phyloP scores from a whole-genome alignment of 768 basidiomycete species.

The Suillus discolor region DNA sequence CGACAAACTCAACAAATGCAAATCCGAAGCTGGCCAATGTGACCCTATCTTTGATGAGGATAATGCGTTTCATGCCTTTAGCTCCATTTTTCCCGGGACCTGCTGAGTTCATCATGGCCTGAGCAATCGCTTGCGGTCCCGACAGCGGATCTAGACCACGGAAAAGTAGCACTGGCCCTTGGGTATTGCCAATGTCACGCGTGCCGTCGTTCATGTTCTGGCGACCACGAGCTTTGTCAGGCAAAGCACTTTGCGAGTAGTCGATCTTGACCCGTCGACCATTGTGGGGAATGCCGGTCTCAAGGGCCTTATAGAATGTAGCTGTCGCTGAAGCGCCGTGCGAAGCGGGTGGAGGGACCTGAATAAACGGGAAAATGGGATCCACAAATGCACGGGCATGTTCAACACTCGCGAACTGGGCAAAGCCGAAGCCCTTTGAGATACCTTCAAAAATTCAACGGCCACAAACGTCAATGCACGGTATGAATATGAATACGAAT shows the following conservation, averaged over 20 bases:
- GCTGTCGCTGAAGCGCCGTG: constrained; percentile 79
- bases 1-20: constrained; percentile 90
- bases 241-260: constrained; percentile 85
- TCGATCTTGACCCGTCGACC: constrained; percentile 94
- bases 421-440: constrained; percentile 97
- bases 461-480: constrained; percentile 74
- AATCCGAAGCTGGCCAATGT: constrained; percentile 92
- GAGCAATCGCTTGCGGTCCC: constrained; percentile 83
- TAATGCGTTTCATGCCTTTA: constrained; percentile 84
- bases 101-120: constrained; percentile 80
- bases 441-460: constrained; percentile 78
- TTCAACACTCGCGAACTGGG: constrained; percentile 84
- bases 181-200: constrained; percentile 89
- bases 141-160: constrained; percentile 89
- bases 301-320: constrained; percentile 73
- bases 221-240: constrained; percentile 61
- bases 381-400: constrained; percentile 92
- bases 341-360: constrained; percentile 89
- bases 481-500: constrained; percentile 70
- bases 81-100: constrained; percentile 79
- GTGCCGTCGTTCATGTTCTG: constrained; percentile 90
- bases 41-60: constrained; percentile 87
- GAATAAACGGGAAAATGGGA: constrained; percentile 86
- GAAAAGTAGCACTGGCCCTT: constrained; percentile 82
- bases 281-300: constrained; percentile 68